Base-by-base conservation (phyloP, 495 filamentous ascomycete species). In the Podospora didyma region DNA sequence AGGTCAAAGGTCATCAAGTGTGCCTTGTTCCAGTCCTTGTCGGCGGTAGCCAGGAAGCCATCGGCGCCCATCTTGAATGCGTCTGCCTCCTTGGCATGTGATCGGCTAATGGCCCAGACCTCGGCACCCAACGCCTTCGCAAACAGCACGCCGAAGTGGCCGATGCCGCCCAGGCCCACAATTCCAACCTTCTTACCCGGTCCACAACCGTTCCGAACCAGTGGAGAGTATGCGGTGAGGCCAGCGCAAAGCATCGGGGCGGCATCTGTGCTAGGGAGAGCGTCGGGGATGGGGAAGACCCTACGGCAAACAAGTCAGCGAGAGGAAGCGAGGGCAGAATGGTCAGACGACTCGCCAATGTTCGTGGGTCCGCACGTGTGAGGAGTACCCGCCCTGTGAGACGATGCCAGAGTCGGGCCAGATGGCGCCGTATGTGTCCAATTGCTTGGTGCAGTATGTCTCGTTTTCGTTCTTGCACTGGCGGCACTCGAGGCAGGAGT, bases 181-280 rank as follows among this genome's bases (percentile, higher is more conserved):
- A 92, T 84, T 39, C 81, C 90, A 19, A 94, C 86, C 69, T 89
- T 90, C 74, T 89, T 90, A n/a, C 89, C 88, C 0, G 87, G 86
- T 0, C 86, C 86, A 44, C 75, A 76, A n/a, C 86, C 86, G 65
- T 89, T 84, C 23, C 88, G 83, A 39, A 88, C 84, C 2, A 96
- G 77, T 0, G 90, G 90, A 34, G 82, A 86, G 73, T 86, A 96
- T 26, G 83, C 84, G 1, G 92, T 96, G 28, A 95, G 71, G 45
- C 92, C 91, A 34, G 89, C 92, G 68, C 92, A 96, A 63, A 96
- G 79, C 89, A 96, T 95, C 1, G 89, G 92, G 14, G 91, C 92
- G 1, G 86, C 89, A 28, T 83, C 65, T 42, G 78, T 78, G 61
- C 76, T 84, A 20, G 83, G 70, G 44, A 96, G 81, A 5, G 75